These are phyloP conservation scores for Paralagenidium karlingii DNA, from an alignment of 352 stramenopile genomes.

Conservation along the genomic window DNA sequence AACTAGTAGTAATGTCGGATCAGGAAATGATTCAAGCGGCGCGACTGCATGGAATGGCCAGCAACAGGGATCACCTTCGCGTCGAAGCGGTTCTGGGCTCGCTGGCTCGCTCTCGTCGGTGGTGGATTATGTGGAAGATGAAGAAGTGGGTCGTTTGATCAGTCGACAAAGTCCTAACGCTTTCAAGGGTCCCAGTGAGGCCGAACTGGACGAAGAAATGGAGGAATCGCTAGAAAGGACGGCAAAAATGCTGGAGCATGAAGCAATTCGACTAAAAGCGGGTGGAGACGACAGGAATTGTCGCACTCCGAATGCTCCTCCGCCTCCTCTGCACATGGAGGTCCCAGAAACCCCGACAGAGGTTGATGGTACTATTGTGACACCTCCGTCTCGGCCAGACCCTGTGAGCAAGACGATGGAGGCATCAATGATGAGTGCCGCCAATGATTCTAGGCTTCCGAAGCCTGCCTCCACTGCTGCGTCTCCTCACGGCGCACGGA, in stretches of 20 bases:
- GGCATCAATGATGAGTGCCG: conserved; percentile 7
- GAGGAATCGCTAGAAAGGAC: not conserved
- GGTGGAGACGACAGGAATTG: no score
- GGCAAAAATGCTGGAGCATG: not conserved
- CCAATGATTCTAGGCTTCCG: conserved; percentile 10
- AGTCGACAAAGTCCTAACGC: conserved; percentile 49
- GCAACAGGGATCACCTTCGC: no score
- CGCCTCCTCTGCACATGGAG: no score
- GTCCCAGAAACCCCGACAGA: conserved; percentile 63
- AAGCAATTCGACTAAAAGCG: no score
- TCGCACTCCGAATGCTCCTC: no score
- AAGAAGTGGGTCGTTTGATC: conserved; percentile 66
- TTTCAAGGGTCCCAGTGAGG: conserved; percentile 10
- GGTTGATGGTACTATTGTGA: conserved; percentile 33
- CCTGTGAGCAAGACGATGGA: conserved; percentile 12
- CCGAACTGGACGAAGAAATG: not conserved
- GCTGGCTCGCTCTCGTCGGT: no score
- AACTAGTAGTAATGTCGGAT: no score
- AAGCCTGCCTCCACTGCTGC: conserved; percentile 12
- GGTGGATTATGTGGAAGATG: conserved; percentile 68
- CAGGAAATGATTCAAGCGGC: no score
- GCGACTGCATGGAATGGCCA: conserved; percentile 24
- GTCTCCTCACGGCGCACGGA: conserved; percentile 8
- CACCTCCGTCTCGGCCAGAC: conserved; percentile 20
- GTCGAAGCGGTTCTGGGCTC: no score